Conservation (phyloP, 2,329 filamentous ascomycete genomes). For the Pezicula neosporulosa region DNA sequence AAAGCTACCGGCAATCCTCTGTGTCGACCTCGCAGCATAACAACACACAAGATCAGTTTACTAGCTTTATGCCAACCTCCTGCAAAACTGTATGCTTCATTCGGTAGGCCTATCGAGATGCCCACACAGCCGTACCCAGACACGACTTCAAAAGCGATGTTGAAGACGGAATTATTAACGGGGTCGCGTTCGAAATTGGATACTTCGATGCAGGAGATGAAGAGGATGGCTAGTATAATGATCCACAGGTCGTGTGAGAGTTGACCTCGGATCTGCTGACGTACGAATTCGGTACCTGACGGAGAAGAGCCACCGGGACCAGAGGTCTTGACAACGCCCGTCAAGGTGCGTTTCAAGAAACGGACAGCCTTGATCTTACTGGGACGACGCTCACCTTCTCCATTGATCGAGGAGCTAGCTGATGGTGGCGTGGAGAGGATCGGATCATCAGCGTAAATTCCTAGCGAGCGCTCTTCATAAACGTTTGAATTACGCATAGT, state of each 20-base stretch:
- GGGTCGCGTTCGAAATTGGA: slow-evolving; percentile 49
- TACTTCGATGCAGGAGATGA: slow-evolving; percentile 59
- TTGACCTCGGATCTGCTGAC: slow-evolving; percentile 55
- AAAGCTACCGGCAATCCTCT: slow-evolving; percentile 53
- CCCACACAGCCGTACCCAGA: slow-evolving; percentile 61
- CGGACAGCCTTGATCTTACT: background rate
- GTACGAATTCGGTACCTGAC: slow-evolving; percentile 17
- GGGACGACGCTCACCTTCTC: background rate
- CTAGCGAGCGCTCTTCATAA: slow-evolving; percentile 66
- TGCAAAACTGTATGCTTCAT: slow-evolving; percentile 50
- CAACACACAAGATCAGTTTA: slow-evolving; percentile 54
- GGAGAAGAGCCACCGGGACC: background rate
- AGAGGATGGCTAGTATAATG: slow-evolving; percentile 56
- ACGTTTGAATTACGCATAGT: slow-evolving; percentile 67
- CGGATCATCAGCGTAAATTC: slow-evolving; percentile 43
- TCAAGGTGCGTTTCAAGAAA: slow-evolving; percentile 8
- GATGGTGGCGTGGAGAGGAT: background rate
- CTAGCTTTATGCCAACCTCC: slow-evolving; percentile 51
- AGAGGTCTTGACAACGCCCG: background rate
- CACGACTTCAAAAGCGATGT: slow-evolving; percentile 55
- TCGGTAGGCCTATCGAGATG: slow-evolving; percentile 52
- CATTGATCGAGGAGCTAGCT: background rate
- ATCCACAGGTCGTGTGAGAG: slow-evolving; percentile 66
- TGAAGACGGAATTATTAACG: slow-evolving; percentile 53
- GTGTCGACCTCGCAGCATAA: slow-evolving; percentile 55